phyloP scores from a whole-genome alignment of 2,329 filamentous ascomycete genomes.

The Penicillium griseofulvum region DNA sequence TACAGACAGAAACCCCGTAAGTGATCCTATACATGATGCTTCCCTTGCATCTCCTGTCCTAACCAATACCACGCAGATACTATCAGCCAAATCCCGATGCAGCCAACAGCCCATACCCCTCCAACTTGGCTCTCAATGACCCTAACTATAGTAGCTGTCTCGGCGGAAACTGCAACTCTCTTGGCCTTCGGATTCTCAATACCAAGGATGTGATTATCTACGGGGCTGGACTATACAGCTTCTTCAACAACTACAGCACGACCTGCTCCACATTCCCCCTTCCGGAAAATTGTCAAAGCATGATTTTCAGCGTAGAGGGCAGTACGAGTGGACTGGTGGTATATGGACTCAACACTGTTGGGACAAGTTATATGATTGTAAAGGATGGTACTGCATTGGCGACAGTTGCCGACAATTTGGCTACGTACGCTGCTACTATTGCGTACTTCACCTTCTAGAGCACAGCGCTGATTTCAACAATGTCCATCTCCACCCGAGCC shows the following conservation, averaged over 20 bases:
- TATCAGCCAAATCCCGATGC: slow-evolving; percentile 40
- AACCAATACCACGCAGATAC: slow-evolving; percentile 25
- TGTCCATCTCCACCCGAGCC: not conserved
- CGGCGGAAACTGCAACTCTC: slow-evolving; percentile 41
- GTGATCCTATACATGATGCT: slow-evolving; percentile 1
- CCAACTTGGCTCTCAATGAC: slow-evolving; percentile 32
- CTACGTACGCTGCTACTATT: slow-evolving; percentile 46
- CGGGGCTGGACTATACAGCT: slow-evolving; percentile 54
- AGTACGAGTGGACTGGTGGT: slow-evolving; percentile 32
- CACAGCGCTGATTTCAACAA: not conserved
- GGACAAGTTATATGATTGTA: slow-evolving; percentile 47
- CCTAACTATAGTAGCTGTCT: slow-evolving; percentile 35
- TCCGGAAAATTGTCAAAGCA: slow-evolving; percentile 47
- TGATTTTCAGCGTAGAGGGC: slow-evolving; percentile 51
- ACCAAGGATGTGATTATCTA: slow-evolving; percentile 48
- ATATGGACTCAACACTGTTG: slow-evolving; percentile 51
- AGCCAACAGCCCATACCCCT: slow-evolving; percentile 32
- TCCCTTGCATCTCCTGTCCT: not conserved
- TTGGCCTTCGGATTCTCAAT: slow-evolving; percentile 50
- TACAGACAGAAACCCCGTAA: slow-evolving; percentile 43
- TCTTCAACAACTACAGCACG: slow-evolving; percentile 55
- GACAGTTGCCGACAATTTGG: slow-evolving; percentile 47
- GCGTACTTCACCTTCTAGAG: slow-evolving; percentile 37
- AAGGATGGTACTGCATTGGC: slow-evolving; percentile 46
- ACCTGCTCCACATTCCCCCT: slow-evolving; percentile 41